Evolutionary conservation across 352 stramenopile genomes (phyloP), one percentile per base, ranked within the genome.

Genomic region (Globisporangium cederbergense): DNA sequence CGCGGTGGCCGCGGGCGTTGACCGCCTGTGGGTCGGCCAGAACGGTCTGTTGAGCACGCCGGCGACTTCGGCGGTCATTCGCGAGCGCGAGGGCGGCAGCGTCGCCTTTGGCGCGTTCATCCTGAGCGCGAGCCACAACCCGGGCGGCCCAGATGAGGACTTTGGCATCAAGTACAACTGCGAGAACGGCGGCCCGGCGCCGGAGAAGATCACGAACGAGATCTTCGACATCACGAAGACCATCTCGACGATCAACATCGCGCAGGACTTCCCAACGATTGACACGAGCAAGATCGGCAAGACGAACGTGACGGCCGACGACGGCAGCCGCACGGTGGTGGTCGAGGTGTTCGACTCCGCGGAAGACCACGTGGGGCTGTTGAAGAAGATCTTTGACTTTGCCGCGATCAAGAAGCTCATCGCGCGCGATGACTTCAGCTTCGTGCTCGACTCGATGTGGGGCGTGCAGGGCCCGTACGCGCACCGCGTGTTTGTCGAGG

Each of bases 101-200:
- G 94, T 98, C 0, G 90, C 96, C 16, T 96, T 96, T 57, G 96
- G 96, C 62, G 98, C 89, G 13, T 98, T 99, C 70, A 98, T 99
- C 55, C 70, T 99, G 56, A 99, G 97, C 22, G 97, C 98, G 4
- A 98, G 88, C 77, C 98, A 99, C 87, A 99, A 99, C 85, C 97
- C 98, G 42, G 98, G 97, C 74, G 98, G 97, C 40, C 95, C 96
- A 52, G 91, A 98, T 63, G 97, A 98, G 75, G 97, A 99, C 81
- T 99, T 99, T 73, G 98, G 98, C 58, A 98, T 99, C 70, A 99
- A 99, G 76, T 99, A 99, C 88, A 99, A 99, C 81, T 97, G 75
- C 58, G 91, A 97, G 72, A 99, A 99, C 85, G 98, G 98, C 58
- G 96, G 97, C 42, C 97, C 97, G 4, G 97, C 97, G 20, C 92